Evolutionary conservation across 352 stramenopile species (phyloP), one percentile per base, ranked within the genome.

Genomic region (Globisporangium recalcitrans): DNA sequence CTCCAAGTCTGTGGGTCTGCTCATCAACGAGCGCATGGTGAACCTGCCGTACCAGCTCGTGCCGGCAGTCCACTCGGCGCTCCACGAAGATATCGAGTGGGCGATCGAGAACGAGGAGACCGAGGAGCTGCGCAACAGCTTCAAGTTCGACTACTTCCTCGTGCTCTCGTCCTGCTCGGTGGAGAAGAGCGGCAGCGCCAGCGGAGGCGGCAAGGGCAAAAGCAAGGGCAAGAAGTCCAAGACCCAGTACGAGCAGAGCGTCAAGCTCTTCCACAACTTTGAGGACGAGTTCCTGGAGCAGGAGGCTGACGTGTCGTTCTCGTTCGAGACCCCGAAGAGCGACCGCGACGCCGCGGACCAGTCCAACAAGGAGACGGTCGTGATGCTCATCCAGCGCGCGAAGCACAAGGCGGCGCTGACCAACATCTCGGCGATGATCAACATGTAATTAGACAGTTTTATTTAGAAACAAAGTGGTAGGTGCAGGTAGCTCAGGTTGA

Each of bases 71-170:
- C 86, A 95, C 65, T 82, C 73, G 54, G 86, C 86, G 52, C 66
- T 95, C 31, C 84, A 95, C 47, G 74, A 93, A 47, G 86, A 95
- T 65, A 89, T 95, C 52, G 85, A 93, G 63, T 95, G 86, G 86
- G 85, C 84, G 3, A 79, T 86, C 40, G 62, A 82, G 52, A 93
- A 95, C 61, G 80, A 90, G 53, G 72, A 82, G 29, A 82, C 74
- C 42, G 57, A 72, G n/a, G 73, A 78, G 57, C 67, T 91, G 46
- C 84, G 84, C 61, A 54, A 70, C 52, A 88, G 75, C 57, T 91
- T 88, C 65, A 60, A 85, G 63, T 85, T 95, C 61, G 85, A 93
- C 68, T 93, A 95, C 58, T 91, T 95, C 54, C 67, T 95, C 19
- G 74, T 95, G 14, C 71, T 95, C 24, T 70, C 81, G 26, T 81